These are phyloP conservation scores for Cucurbitaria berberidis DNA, from an alignment of 2,329 filamentous ascomycete genomes.

Conservation along the genomic window DNA sequence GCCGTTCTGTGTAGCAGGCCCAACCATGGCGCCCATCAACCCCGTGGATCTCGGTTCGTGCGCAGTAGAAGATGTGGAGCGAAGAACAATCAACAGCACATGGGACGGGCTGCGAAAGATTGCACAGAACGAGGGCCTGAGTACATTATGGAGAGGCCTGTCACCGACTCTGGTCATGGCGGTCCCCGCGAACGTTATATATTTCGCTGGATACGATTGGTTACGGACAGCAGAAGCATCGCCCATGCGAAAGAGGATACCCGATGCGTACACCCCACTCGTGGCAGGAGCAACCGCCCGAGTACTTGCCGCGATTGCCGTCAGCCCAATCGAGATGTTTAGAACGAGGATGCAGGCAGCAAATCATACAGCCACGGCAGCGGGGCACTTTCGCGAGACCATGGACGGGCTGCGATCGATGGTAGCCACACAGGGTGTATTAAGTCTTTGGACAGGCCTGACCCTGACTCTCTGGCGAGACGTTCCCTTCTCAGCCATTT, in stretches of 20 bases:
- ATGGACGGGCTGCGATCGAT: conserved; percentile 77
- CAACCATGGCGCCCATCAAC: conserved; percentile 53
- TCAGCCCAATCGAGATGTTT: conserved; percentile 93
- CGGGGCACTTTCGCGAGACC: conserved; percentile 79
- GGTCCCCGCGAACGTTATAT: conserved; percentile 94
- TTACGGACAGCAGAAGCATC: conserved; percentile 75
- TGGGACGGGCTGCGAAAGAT: conserved; percentile 94
- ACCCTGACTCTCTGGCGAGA: conserved; percentile 94
- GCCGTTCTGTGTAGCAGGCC: conserved; percentile 78
- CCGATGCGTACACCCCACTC: conserved; percentile 77
- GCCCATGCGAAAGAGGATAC: conserved; percentile 65
- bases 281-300: conserved; percentile 80
- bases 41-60: conserved; percentile 66
- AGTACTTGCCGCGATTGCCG: conserved; percentile 78
- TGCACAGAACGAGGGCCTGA: conserved; percentile 85
- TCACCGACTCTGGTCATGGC: conserved; percentile 96
- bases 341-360: conserved; percentile 89
- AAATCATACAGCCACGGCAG: conserved; percentile 49
- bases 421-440: conserved; percentile 77
- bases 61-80: conserved; percentile 84
- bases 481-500: conserved; percentile 94
- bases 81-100: conserved; percentile 85
- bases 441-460: conserved; percentile 86
- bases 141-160: conserved; percentile 88
- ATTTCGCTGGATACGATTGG: conserved; percentile 98